Evolutionary conservation across 257 asterid species (phyloP).

Genomic region (Prunella vulgaris): DNA sequence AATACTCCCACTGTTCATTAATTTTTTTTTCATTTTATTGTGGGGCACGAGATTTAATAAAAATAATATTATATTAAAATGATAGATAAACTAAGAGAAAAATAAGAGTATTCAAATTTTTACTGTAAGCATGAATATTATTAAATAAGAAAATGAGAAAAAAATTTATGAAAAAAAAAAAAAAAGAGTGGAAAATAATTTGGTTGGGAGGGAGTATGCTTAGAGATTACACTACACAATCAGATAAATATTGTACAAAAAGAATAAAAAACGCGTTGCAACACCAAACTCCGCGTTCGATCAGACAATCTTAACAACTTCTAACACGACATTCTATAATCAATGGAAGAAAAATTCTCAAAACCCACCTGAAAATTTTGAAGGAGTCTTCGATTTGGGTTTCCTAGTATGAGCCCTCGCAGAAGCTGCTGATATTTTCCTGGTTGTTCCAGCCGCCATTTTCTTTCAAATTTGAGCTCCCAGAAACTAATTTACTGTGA

Average conservation of each 20-base stretch:
- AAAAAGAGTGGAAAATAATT: too few species aligned
- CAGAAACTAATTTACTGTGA: neutral
- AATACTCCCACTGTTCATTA: too few species aligned
- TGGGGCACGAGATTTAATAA: too few species aligned
- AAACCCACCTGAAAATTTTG: conserved; percentile 18
- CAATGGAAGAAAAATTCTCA: neutral
- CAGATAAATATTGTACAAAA: neutral
- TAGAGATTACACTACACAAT: neutral
- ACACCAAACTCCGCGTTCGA: neutral
- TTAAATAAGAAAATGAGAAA: too few species aligned
- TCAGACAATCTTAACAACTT: neutral
- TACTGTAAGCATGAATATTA: too few species aligned
- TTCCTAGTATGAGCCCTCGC: conserved; percentile 68
- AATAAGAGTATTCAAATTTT: too few species aligned
- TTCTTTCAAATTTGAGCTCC: neutral
- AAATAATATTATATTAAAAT: too few species aligned
- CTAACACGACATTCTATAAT: neutral
- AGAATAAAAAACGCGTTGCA: too few species aligned
- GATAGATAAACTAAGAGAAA: too few species aligned
- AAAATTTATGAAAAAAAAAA: too few species aligned
- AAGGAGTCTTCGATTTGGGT: conserved; percentile 33
- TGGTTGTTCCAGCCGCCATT: conserved; percentile 50
- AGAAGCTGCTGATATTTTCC: conserved; percentile 63
- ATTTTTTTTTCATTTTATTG: too few species aligned
- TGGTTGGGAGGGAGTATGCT: too few species aligned